These are phyloP conservation scores for Pythium scleroteichum DNA, from an alignment of 352 stramenopile species.

Conservation along the genomic window DNA sequence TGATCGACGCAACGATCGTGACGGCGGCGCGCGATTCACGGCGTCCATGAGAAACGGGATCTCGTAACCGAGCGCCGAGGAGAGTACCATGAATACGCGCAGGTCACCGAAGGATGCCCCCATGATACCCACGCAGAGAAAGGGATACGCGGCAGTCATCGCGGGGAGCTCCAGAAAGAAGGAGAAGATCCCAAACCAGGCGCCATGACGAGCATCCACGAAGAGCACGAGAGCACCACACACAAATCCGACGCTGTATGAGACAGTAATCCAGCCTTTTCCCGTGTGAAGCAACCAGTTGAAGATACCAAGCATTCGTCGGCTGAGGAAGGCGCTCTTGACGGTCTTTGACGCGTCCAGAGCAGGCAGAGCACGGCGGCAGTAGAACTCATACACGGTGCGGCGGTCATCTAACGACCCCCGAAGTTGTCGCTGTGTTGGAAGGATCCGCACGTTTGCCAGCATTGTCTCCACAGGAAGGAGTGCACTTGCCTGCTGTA, in stretches of 20 bases:
- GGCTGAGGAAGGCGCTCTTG: neutral
- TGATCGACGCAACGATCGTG: conserved; percentile 4
- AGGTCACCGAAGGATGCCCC: neutral
- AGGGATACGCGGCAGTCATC: neutral
- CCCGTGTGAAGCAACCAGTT: neutral
- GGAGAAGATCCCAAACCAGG: neutral
- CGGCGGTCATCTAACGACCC: too few relatives aligned
- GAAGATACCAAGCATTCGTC: neutral
- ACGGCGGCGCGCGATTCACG: neutral
- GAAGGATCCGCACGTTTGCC: too few relatives aligned
- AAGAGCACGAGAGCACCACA: neutral
- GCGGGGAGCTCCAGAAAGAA: neutral
- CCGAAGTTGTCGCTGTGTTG: too few relatives aligned
- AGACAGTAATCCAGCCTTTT: neutral
- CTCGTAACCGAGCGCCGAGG: neutral
- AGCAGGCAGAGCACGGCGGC: neutral
- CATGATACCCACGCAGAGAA: neutral
- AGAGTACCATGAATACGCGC: neutral
- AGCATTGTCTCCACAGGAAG: too few relatives aligned
- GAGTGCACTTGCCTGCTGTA: too few relatives aligned
- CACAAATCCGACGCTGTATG: neutral
- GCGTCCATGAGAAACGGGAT: conserved; percentile 16
- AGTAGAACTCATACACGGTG: neutral
- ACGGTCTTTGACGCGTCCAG: neutral
- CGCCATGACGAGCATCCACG: neutral